Percentiles rank a stretch among this genome's conserved stretches.
These are phyloP conservation scores for Areca catechu DNA, from an alignment of 176 grass and related monocot species.

Conservation along the genomic window DNA sequence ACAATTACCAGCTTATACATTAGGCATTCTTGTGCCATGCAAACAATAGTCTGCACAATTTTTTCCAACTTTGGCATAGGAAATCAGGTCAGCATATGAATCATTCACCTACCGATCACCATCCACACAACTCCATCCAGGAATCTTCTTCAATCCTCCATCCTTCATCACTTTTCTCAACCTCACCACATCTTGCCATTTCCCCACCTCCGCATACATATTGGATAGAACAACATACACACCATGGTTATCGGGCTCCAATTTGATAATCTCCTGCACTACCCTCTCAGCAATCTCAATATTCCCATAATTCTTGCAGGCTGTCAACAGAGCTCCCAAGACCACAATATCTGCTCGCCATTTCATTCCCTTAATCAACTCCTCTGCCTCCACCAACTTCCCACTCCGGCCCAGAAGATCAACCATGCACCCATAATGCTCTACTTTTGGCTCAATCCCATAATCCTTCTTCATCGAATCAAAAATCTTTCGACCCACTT, in stretches of 20 bases:
- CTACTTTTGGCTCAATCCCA: constrained; percentile 25
- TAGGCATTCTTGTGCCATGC: no score
- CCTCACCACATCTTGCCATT: constrained; percentile 44
- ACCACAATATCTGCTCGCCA: constrained; percentile 20
- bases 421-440: constrained; percentile 55
- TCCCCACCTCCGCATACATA: constrained; percentile 41
- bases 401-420: constrained; percentile 37
- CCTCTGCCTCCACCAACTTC: constrained; percentile 33
- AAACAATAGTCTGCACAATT: no score
- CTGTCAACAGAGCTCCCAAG: constrained; percentile 34
- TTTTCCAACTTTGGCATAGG: no score
- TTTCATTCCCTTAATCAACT: constrained; percentile 36
- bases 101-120: neutral
- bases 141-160: constrained; percentile 30
- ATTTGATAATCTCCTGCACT: constrained; percentile 35
- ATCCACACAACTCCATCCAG: constrained; percentile 27
- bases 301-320: constrained; percentile 46
- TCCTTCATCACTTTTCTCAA: constrained; percentile 44
- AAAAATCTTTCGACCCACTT: constrained; percentile 30
- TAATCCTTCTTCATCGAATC: constrained; percentile 32
- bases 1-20: no score
- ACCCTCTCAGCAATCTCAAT: constrained; percentile 31
- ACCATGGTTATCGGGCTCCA: constrained; percentile 41
- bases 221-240: constrained; percentile 54
- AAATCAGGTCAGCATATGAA: no score